A percentile compares a stretch with the other conserved stretches of the same genome.
Evolutionary conservation across 177 flowering plant genomes (phyloP).

Genomic region (Vitis hybrid): DNA sequence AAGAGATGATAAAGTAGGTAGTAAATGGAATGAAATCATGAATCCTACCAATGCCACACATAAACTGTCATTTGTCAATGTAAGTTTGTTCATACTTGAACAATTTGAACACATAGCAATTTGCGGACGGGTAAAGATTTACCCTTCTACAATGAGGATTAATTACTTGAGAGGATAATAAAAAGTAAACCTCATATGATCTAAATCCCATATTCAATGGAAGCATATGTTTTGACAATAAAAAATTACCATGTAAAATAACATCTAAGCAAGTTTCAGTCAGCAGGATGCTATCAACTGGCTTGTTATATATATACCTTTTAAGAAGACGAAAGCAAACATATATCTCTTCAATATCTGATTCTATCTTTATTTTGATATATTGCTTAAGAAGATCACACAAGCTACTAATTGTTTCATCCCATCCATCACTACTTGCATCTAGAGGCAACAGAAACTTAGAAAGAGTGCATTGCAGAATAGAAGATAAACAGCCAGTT

Average conservation of each 20-base stretch:
- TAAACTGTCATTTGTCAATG: too few relatives aligned
- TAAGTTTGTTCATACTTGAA: too few relatives aligned
- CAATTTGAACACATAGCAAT: too few relatives aligned
- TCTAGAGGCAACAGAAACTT: conserved; percentile 22
- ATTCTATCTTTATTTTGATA: conserved; percentile 58
- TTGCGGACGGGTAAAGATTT: too few relatives aligned
- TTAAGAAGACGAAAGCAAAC: conserved; percentile 70
- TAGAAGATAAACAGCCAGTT: conserved; percentile 43
- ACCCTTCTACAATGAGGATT: too few relatives aligned
- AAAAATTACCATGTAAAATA: too few relatives aligned
- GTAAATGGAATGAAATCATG: neutral
- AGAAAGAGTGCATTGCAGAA: conserved; percentile 48
- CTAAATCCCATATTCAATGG: too few relatives aligned
- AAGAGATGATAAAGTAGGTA: neutral
- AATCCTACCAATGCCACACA: neutral
- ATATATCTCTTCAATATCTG: conserved; percentile 86
- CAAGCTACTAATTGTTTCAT: conserved; percentile 43
- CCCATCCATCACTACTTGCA: conserved; percentile 31
- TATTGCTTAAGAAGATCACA: conserved; percentile 80
- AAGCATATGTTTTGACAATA: too few relatives aligned
- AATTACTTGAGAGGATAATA: too few relatives aligned
- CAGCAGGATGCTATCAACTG: neutral
- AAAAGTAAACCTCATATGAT: too few relatives aligned
- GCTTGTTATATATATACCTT: conserved; percentile 48
- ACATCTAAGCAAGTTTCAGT: neutral